Conservation (phyloP, 345 rosid species). For the Laguncularia racemosa region DNA sequence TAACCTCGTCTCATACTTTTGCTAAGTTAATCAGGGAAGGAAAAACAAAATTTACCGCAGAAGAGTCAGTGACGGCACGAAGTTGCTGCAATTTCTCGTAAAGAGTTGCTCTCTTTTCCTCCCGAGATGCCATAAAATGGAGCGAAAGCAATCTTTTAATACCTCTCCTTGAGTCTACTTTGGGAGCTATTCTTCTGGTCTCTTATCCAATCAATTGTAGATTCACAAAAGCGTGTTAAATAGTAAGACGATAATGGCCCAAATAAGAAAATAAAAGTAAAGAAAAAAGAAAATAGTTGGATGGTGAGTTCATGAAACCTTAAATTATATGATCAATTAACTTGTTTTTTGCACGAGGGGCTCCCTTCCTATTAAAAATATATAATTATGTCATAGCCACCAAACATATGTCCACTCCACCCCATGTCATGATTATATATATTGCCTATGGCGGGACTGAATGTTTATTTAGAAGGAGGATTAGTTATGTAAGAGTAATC, state of each 20-base stretch:
- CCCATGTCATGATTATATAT: too few relatives aligned
- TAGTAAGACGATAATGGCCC: too few relatives aligned
- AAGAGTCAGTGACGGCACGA: conserved; percentile 39
- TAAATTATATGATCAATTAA: conserved; percentile 4
- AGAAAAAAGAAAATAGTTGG: not conserved
- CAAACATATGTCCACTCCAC: not conserved
- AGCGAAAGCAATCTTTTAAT: not conserved
- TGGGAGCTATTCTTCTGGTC: not conserved
- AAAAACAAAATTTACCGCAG: conserved; percentile 26
- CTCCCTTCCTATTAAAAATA: conserved; percentile 7
- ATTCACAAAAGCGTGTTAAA: not conserved
- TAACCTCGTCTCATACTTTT: too few relatives aligned
- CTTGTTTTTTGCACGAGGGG: conserved; percentile 14
- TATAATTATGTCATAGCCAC: not conserved
- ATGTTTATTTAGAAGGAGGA: too few relatives aligned
- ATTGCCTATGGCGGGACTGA: too few relatives aligned
- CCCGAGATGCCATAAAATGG: conserved; percentile 27
- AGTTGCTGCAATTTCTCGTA: conserved; percentile 28
- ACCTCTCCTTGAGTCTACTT: too few relatives aligned
- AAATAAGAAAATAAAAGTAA: not conserved
- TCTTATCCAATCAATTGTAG: conserved; percentile 2
- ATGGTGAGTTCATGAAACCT: conserved; percentile 8
- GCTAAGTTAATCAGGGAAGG: not conserved
- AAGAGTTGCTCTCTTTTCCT: conserved; percentile 28
- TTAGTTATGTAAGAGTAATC: too few relatives aligned